phyloP scores from a whole-genome alignment of 768 basidiomycete genomes.

The Clavaria fumosa region DNA sequence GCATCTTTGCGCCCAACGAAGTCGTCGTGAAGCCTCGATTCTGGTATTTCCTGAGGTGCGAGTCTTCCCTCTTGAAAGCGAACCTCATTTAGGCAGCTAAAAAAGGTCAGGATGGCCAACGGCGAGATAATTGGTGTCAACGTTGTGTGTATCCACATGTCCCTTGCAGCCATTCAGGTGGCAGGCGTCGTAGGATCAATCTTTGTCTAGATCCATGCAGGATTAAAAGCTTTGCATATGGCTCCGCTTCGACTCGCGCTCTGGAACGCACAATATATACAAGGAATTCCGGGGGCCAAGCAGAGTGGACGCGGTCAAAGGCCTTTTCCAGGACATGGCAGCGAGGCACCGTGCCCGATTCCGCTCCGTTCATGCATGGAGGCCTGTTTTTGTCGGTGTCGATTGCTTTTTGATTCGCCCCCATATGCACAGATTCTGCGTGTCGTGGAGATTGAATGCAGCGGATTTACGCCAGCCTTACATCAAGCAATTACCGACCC shows the following conservation, averaged over 20 bases:
- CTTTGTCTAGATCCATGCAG: constrained; percentile 90
- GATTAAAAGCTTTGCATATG: constrained; percentile 99
- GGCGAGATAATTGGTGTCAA: constrained; percentile 99
- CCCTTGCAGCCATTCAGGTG: constrained; percentile 73
- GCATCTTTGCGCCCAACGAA: constrained; percentile 97
- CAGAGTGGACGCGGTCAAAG: constrained; percentile 90
- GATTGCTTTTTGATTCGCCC: background rate
- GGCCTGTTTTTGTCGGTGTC: background rate
- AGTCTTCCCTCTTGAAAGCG: constrained; percentile 1
- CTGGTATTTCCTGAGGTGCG: constrained; percentile 97
- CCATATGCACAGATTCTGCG: constrained; percentile 99
- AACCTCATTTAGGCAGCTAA: constrained; percentile 67
- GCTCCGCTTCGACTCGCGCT: constrained; percentile 98
- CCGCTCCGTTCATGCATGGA: constrained; percentile 90
- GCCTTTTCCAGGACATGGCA: constrained; percentile 99
- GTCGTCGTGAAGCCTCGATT: constrained; percentile 98
- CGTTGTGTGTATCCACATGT: constrained; percentile 69
- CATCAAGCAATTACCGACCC: constrained; percentile 90
- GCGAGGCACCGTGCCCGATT: constrained; percentile 98
- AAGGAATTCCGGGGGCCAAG: constrained; percentile 96
- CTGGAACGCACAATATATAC: constrained; percentile 99
- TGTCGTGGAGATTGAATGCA: constrained; percentile 85
- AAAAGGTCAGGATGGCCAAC: constrained; percentile 99
- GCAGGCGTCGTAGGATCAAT: constrained; percentile 69
- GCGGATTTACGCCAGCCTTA: constrained; percentile 90